A percentile compares a stretch with the other conserved stretches of the same genome.
These are phyloP conservation scores for Wallacemonas sp. DNA, from an alignment of 208 protist species.

Conservation along the genomic window DNA sequence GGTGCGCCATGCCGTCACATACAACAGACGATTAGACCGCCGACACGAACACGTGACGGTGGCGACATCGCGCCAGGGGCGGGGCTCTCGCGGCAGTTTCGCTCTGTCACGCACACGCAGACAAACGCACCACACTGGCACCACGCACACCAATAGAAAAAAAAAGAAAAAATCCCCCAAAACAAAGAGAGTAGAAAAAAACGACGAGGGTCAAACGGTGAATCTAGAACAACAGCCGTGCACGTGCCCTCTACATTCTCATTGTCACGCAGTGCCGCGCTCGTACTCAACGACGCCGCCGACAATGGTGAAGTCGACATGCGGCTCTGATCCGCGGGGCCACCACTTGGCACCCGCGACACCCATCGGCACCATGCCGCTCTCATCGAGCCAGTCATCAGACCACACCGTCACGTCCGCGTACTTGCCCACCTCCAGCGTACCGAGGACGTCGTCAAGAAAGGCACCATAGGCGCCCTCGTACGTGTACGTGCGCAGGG, in stretches of 20 bases:
- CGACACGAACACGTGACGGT: too few species aligned
- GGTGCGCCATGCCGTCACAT: too few species aligned
- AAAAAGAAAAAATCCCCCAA: background rate
- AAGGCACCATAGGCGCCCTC: constrained; percentile 57
- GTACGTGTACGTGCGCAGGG: constrained; percentile 53
- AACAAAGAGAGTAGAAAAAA: constrained; percentile 8
- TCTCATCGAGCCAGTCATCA: constrained; percentile 38
- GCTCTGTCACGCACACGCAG: too few species aligned
- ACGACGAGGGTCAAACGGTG: too few species aligned
- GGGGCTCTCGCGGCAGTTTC: too few species aligned
- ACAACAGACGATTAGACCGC: too few species aligned
- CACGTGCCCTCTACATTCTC: background rate
- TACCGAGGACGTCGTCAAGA: constrained; percentile 50
- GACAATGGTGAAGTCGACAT: constrained; percentile 43
- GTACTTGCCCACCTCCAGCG: constrained; percentile 54
- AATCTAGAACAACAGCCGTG: background rate
- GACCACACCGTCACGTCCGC: constrained; percentile 64
- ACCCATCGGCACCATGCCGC: constrained; percentile 16
- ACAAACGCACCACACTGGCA: too few species aligned
- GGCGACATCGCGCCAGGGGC: too few species aligned
- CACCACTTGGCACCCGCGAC: constrained; percentile 36
- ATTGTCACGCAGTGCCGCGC: background rate
- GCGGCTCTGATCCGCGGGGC: constrained; percentile 29
- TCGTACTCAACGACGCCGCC: constrained; percentile 57
- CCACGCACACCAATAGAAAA: background rate